A percentile compares a stretch with the other conserved stretches of the same genome.
These are phyloP conservation scores for Xerocomus minutiporus DNA, from an alignment of 1,284 basidiomycete genomes.

Conservation along the genomic window DNA sequence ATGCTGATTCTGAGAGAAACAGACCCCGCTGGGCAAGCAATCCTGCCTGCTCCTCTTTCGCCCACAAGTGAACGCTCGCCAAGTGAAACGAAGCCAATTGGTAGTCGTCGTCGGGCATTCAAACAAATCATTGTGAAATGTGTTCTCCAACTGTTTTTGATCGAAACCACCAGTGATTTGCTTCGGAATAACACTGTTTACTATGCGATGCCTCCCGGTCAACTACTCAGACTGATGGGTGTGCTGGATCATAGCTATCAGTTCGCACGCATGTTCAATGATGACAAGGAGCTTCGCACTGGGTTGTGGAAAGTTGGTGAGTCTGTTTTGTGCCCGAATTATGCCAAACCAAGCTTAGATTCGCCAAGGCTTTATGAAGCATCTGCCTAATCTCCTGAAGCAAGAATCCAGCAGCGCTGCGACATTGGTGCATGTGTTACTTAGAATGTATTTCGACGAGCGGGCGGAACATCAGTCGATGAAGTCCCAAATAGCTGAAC, in stretches of 20 bases:
- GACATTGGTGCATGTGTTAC: conserved; percentile 87
- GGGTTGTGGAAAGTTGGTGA: conserved; percentile 98
- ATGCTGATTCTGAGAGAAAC: conserved; percentile 11
- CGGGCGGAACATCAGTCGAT: conserved; percentile 80
- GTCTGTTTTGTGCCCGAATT: conserved; percentile 33
- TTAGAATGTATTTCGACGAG: conserved; percentile 94
- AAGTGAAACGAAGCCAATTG: conserved; percentile 45
- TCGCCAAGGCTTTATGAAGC: conserved; percentile 93
- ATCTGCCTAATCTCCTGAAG: conserved; percentile 95
- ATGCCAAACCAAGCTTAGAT: conserved; percentile 2
- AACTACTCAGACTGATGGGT: conserved; percentile 88
- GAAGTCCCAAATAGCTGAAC: conserved; percentile 79
- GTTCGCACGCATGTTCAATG: conserved; percentile 96
- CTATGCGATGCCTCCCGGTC: conserved; percentile 89
- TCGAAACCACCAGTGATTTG: conserved; percentile 96
- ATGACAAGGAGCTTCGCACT: conserved; percentile 95
- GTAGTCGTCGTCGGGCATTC: conserved; percentile 86
- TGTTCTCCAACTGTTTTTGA: conserved; percentile 92
- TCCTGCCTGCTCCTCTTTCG: conserved; percentile 77
- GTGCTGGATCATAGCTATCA: conserved; percentile 96
- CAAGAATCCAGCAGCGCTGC: conserved; percentile 97
- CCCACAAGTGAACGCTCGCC: conserved; percentile 53
- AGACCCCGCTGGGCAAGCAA: conserved; percentile 62
- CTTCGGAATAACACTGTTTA: conserved; percentile 92
- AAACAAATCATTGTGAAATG: conserved; percentile 99